These are phyloP conservation scores for Tylopilus sp. DNA, from an alignment of 768 basidiomycete genomes.

Conservation along the genomic window DNA sequence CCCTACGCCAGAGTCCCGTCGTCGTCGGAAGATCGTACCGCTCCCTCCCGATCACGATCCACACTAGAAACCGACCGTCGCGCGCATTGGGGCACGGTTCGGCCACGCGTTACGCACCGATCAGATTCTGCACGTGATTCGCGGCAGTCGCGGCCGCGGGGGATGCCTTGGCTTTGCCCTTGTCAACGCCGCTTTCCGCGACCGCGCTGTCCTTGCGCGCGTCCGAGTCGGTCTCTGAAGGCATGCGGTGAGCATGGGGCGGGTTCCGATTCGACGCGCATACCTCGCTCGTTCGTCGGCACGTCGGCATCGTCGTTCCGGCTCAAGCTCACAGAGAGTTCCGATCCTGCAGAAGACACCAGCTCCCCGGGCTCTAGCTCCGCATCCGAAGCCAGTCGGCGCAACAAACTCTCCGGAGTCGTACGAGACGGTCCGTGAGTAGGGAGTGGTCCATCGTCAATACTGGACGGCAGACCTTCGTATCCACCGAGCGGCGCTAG, in stretches of 20 bases:
- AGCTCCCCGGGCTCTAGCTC: slow-evolving; percentile 29
- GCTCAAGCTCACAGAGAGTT: slow-evolving; percentile 27
- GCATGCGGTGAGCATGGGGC: too few species aligned
- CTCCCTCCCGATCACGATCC: slow-evolving; percentile 46
- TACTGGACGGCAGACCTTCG: neutral
- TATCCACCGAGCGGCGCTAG: neutral
- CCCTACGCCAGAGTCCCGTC: slow-evolving; percentile 37
- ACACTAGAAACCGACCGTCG: slow-evolving; percentile 35
- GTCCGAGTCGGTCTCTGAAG: too few species aligned
- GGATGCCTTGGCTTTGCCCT: too few species aligned
- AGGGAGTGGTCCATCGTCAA: neutral
- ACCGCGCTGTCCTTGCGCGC: too few species aligned
- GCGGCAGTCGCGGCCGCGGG: too few species aligned
- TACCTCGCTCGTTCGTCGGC: too few species aligned
- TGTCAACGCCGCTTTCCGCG: too few species aligned
- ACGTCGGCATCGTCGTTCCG: too few species aligned
- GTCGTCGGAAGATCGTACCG: slow-evolving; percentile 41
- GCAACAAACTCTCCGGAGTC: neutral
- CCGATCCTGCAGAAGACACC: slow-evolving; percentile 21
- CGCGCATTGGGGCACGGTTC: too few species aligned
- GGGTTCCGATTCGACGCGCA: too few species aligned
- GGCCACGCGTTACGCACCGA: slow-evolving; percentile 5
- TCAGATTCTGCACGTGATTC: slow-evolving; percentile 17
- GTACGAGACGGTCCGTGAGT: slow-evolving; percentile 7
- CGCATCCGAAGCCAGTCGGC: neutral